Conservation (phyloP, 805 yeast species). For the Kluyveromyces starmeri region DNA sequence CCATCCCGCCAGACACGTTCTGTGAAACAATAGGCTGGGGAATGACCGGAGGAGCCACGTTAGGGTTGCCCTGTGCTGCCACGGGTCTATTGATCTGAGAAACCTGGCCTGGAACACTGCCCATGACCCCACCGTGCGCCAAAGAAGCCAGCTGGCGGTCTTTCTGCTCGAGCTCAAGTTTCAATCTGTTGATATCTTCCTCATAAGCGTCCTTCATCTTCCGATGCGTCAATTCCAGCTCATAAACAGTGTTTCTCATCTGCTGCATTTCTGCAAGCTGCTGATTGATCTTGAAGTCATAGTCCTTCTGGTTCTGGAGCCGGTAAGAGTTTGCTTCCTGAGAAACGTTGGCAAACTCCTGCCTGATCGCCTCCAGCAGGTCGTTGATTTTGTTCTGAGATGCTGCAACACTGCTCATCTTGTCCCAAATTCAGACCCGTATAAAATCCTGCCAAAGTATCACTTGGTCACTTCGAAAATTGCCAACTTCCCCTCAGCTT, state of each 20-base stretch:
- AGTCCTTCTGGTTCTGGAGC: slow-evolving; percentile 80
- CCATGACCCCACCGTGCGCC: slow-evolving; percentile 32
- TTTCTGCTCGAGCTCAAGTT: slow-evolving; percentile 74
- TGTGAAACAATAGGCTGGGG: slow-evolving; percentile 3
- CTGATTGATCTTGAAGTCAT: slow-evolving; percentile 80
- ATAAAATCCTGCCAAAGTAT: too few species aligned
- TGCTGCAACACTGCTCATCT: slow-evolving; percentile 15
- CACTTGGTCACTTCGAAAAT: too few species aligned
- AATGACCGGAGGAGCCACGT: slow-evolving; percentile 2
- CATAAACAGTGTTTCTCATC: slow-evolving; percentile 88
- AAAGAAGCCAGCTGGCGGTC: slow-evolving; percentile 45
- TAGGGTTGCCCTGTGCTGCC: slow-evolving; percentile 2
- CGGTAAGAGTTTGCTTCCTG: slow-evolving; percentile 80
- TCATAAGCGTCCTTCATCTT: slow-evolving; percentile 94
- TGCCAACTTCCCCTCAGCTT: too few species aligned
- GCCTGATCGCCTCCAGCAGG: slow-evolving; percentile 82
- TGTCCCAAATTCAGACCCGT: too few species aligned
- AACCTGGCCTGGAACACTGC: slow-evolving; percentile 9
- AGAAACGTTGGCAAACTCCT: slow-evolving; percentile 78
- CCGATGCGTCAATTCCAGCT: slow-evolving; percentile 87
- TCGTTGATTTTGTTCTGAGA: slow-evolving; percentile 47
- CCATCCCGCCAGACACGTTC: not conserved
- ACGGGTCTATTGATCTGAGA: slow-evolving; percentile 1
- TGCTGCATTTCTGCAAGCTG: slow-evolving; percentile 91
- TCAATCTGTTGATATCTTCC: slow-evolving; percentile 79